Evolutionary conservation across 169 alveolate genomes (phyloP), one percentile per base, ranked within the genome.

Genomic region (Hammondia hammondi): DNA sequence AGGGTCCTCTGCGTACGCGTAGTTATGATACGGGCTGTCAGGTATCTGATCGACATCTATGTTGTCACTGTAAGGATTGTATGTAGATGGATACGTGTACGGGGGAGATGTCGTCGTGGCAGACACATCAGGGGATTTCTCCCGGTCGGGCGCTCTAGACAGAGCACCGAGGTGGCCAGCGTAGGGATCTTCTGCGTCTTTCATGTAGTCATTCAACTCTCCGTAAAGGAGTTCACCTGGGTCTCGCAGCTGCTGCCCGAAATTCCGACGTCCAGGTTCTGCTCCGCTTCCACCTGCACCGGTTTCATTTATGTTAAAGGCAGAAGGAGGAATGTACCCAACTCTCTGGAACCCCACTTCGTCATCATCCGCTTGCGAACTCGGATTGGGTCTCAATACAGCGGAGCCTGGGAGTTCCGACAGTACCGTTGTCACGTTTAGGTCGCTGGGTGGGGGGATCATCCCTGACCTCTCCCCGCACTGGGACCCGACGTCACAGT

Each of bases 21-120:
- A 73, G 46, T 73, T 73, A 37, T 73, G 85, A 32, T 73, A 73
- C 48, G 85, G 85, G 48, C 85, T 73, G 85, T 73, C 85, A 19
- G 85, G 85, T 6, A 73, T 73, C 43, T 73, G 21, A 73, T 73
- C 85, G 52, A 73, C 85, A 32, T 73, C 85, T n/a, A 73, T n/a
- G 46, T 73, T 73, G 48, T 73, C 85, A 37, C 52, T 73, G 85
- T 73, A 73, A 4, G 85, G 85, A 32, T 73, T 73, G 85, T 73
- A 73, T 35, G 48, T 35, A 6, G 85, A 5, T n/a, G 85, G 46
- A 37, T 73, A 73, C 14, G 85, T 73, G 52, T 73, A 37, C 39
- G 85, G 43, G 1, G 85, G 43, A 35, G 48, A 10, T 5, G 85
- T 73, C 46, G 85, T 21, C 10, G 85, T 73, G 3, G 85, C 24